A percentile compares a stretch with the other conserved stretches of the same genome.
Conservation (phyloP, 164 flowering plant species). For the Berberis vulgaris region DNA sequence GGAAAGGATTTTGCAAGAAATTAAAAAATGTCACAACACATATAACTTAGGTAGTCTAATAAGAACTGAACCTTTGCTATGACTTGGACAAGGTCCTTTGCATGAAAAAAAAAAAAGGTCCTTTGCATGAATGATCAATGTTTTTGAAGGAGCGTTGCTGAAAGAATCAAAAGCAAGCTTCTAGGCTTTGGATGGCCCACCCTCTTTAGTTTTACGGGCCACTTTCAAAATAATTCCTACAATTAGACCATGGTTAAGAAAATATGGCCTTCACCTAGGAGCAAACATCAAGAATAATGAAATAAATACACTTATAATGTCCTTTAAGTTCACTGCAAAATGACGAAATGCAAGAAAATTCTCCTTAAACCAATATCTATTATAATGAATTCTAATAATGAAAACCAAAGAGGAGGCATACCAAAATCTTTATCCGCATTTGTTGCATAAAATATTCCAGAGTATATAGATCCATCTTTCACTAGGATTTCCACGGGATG, state of each 20-base stretch:
- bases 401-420: constrained; percentile 21
- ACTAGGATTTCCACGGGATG: constrained; percentile 88
- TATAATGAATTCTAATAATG: not conserved
- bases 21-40: no score
- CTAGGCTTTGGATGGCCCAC: constrained; percentile 40
- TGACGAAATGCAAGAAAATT: not conserved
- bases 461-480: constrained; percentile 70
- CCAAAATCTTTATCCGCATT: constrained; percentile 78
- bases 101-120: constrained; percentile 90
- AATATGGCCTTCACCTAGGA: no score
- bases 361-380: not conserved
- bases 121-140: constrained; percentile 63
- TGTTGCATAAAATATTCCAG: constrained; percentile 81
- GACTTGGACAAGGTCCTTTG: constrained; percentile 82
- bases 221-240: constrained; percentile 78
- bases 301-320: not conserved
- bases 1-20: no score
- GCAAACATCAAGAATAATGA: not conserved
- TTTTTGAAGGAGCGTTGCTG: constrained; percentile 55
- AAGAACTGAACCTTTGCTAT: constrained; percentile 63
- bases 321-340: not conserved
- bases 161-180: constrained; percentile 36
- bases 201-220: constrained; percentile 66
- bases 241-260: not conserved
- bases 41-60: not conserved